These are phyloP conservation scores for Paecilomyces formosus DNA, from an alignment of 2,329 filamentous ascomycete genomes.

Conservation along the genomic window DNA sequence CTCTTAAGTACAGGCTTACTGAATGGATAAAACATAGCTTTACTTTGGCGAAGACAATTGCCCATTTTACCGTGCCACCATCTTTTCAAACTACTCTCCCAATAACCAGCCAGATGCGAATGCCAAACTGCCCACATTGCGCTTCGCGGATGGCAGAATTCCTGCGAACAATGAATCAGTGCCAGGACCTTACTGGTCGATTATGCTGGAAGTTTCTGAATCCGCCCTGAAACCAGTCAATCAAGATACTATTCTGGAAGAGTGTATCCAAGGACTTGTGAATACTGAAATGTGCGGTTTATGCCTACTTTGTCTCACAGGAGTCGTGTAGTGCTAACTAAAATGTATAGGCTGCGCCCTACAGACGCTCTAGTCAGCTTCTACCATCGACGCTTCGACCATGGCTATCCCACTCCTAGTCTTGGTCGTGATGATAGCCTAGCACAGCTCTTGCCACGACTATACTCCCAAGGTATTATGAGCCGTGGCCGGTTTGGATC, in stretches of 20 bases:
- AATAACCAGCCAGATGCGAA: conserved; percentile 87
- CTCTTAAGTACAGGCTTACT: not conserved
- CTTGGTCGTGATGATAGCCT: conserved; percentile 94
- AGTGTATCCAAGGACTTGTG: conserved; percentile 91
- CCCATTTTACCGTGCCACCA: conserved; percentile 98
- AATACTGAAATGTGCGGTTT: conserved; percentile 58
- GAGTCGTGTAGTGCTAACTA: no score
- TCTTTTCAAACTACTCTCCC: conserved; percentile 99
- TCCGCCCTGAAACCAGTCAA: conserved; percentile 93
- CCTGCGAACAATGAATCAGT: conserved; percentile 53
- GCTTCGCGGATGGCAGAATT: conserved; percentile 71
- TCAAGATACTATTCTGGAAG: conserved; percentile 71
- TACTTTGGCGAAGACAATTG: conserved; percentile 99
- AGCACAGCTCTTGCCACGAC: conserved; percentile 83
- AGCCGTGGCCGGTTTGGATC: conserved; percentile 95
- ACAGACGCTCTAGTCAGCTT: conserved; percentile 94
- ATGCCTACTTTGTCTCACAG: no score
- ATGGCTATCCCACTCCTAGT: conserved; percentile 92
- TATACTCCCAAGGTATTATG: conserved; percentile 85
- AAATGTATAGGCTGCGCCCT: conserved; percentile 28
- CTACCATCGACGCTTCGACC: conserved; percentile 96
- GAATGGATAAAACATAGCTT: conserved; percentile 43
- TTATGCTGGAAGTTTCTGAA: conserved; percentile 98
- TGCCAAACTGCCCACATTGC: conserved; percentile 77
- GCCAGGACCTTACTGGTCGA: conserved; percentile 96